Evolutionary conservation across 768 basidiomycete species (phyloP), one percentile per base, ranked within the genome.

Genomic region (Serpula lacrymans): DNA sequence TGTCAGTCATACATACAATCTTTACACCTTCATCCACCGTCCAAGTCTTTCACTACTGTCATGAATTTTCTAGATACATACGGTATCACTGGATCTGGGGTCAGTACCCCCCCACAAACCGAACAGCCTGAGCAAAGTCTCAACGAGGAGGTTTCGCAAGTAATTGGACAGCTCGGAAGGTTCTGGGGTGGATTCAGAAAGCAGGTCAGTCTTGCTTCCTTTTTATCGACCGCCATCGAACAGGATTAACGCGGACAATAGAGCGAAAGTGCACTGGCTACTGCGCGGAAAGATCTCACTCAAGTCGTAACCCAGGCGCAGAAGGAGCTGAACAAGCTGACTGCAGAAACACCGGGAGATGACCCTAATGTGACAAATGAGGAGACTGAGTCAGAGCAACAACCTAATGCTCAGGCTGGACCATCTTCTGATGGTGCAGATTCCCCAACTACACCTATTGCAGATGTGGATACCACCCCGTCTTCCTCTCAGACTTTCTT

Each of bases 141-240:
- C 31, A 84, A 94, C 54, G 85, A 94, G 54, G 92, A 96, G 60
- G 88, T 96, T 11, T 75, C 75, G 2, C 84, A 95, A 53, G 92
- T 92, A 17, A 79, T 94, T 29, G 88, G 88, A n/a, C 84, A 89
- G 53, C 68, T 95, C 10, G 81, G 83, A 21, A 72, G 84, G 37
- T 83, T 92, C 57, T 96, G 93, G 93, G 90, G 90, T 32, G 87
- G 89, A 22, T 86, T 94, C 55, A 79, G 82, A 69, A 88, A 85
- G 60, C 91, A 93, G 81, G 91, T 81, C 51, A 48, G 79, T 54
- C 35, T 22, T 7, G n/a, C 27, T 33, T 12, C 12, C 14, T 20
- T 31, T 30, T 7, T 22, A 31, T 26, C 6, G 9, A 30, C 25
- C 18, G 16, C 6, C 10, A 3, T 36, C n/a, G 21, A 18, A 12